These are phyloP conservation scores for Tuber calosporum DNA, from an alignment of 495 filamentous ascomycete species.

Conservation along the genomic window DNA sequence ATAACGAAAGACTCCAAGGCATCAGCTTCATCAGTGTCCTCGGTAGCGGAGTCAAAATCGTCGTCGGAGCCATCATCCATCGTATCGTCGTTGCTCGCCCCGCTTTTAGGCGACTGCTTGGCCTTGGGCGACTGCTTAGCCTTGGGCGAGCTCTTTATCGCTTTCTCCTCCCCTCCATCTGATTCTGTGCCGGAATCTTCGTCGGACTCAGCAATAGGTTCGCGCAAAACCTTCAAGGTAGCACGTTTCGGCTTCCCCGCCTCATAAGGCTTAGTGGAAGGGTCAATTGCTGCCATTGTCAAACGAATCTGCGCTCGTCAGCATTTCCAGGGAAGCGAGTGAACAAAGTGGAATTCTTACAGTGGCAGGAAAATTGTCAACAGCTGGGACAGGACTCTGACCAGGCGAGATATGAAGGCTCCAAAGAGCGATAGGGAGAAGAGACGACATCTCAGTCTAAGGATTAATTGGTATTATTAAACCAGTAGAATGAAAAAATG, in stretches of 20 bases:
- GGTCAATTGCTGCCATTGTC: slow-evolving; percentile 97
- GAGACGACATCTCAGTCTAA: slow-evolving; percentile 25
- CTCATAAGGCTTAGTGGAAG: slow-evolving; percentile 63
- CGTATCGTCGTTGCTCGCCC: slow-evolving; percentile 57
- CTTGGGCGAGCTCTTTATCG: slow-evolving; percentile 52
- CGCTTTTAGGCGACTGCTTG: slow-evolving; percentile 57
- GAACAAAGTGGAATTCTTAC: slow-evolving; percentile 52
- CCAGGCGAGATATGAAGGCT: slow-evolving; percentile 79
- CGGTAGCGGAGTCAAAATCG: slow-evolving; percentile 56
- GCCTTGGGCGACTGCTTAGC: slow-evolving; percentile 39
- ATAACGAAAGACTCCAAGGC: slow-evolving; percentile 74
- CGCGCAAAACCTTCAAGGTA: slow-evolving; percentile 82
- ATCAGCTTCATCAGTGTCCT: slow-evolving; percentile 59
- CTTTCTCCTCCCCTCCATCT: slow-evolving; percentile 62
- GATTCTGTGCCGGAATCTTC: slow-evolving; percentile 54
- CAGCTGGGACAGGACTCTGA: slow-evolving; percentile 65
- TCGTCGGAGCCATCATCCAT: slow-evolving; percentile 61
- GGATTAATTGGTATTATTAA: slow-evolving; percentile 1
- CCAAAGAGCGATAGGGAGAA: slow-evolving; percentile 69
- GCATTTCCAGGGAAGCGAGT: slow-evolving; percentile 7
- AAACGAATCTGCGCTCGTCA: slow-evolving; percentile 65
- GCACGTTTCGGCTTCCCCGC: slow-evolving; percentile 62
- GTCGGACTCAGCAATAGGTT: slow-evolving; percentile 46
- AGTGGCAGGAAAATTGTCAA: slow-evolving; percentile 67
- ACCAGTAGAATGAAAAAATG: neutral